Evolutionary conservation across 768 basidiomycete species (phyloP), one percentile per base, ranked within the genome.

Genomic region (Trametes elegans): DNA sequence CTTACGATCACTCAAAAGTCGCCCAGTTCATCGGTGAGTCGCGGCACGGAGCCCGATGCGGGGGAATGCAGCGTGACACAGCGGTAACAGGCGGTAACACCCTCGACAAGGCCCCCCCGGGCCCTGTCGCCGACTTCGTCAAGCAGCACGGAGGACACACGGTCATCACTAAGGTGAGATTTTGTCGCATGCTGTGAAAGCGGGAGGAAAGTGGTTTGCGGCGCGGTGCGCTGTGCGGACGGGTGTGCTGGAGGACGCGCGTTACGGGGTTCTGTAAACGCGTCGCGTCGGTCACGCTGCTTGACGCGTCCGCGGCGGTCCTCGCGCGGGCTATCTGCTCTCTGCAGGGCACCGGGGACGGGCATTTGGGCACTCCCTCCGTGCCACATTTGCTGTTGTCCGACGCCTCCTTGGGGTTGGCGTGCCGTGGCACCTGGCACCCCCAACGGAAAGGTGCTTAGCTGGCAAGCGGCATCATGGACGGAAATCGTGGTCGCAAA

Each of bases 71-170:
- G 46, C 40, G 57, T 58, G 57, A 49, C 55, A 40, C 64, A 51
- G 47, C 36, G 58, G 49, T 47, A 39, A 59, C 66, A 98, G 97
- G 97, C 66, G 95, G 93, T 59, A 98, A 98, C 74, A 84, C 90
- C 27, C 69, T 99, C 58, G 91, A 94, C 57, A 87, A 82, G 57
- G 95, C 95, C 27, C 76, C 87, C 24, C 77, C 86, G 24, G 83
- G 90, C 49, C 81, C 79, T 57, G 85, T 99, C 36, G 79, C 84
- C 59, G 94, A 98, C 74, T 99, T 96, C 72, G 95, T 98, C 31
- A 87, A 88, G 68, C 74, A 76, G 44, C 78, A 95, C 69, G 94
- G 95, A 9, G 97, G 97, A 54, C 97, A 99, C 73, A 96, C 97
- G 18, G 95, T 98, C 57, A 98, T 99, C 74, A 97, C 93, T 55